Evolutionary conservation across 805 yeast genomes (phyloP).

Genomic region (Hanseniaspora clermontiae): DNA sequence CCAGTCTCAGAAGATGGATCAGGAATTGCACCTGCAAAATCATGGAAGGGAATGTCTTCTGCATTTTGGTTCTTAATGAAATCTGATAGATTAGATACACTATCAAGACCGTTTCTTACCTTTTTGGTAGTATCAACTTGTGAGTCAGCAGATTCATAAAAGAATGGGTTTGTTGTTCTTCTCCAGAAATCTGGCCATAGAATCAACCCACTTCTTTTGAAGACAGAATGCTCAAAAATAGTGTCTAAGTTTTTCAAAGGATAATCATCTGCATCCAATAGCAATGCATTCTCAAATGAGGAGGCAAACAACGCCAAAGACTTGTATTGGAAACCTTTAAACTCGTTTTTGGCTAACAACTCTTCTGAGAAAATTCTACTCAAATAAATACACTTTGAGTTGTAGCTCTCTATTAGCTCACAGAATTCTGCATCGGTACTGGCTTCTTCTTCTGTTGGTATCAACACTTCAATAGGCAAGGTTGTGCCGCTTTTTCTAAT

Average conservation of each 20-base stretch:
- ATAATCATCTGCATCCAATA: conserved; percentile 65
- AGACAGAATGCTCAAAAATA: conserved; percentile 36
- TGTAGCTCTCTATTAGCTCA: conserved; percentile 34
- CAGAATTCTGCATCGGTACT: conserved; percentile 54
- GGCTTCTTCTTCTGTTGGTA: conserved; percentile 54
- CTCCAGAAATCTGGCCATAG: conserved; percentile 74
- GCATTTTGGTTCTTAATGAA: conserved; percentile 13
- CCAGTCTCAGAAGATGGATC: conserved; percentile 64
- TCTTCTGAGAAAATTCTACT: conserved; percentile 38
- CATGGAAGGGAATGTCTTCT: conserved; percentile 39
- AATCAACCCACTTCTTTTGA: conserved; percentile 38
- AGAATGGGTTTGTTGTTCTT: conserved; percentile 50
- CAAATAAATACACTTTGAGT: conserved; percentile 50
- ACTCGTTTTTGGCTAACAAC: conserved; percentile 31
- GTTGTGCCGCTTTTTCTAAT: conserved; percentile 47
- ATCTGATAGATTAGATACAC: conserved; percentile 15
- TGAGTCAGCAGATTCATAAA: conserved; percentile 41
- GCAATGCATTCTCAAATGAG: conserved; percentile 58
- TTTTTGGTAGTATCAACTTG: conserved; percentile 28
- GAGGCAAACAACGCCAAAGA: conserved; percentile 63
- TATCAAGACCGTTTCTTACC: conserved; percentile 24
- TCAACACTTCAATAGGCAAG: conserved; percentile 64
- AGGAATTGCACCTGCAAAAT: conserved; percentile 50
- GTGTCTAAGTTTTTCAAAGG: conserved; percentile 38
- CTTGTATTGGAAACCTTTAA: conserved; percentile 54